Conservation (phyloP, 108 stramenopile species). For the Cyclotella sp. region DNA sequence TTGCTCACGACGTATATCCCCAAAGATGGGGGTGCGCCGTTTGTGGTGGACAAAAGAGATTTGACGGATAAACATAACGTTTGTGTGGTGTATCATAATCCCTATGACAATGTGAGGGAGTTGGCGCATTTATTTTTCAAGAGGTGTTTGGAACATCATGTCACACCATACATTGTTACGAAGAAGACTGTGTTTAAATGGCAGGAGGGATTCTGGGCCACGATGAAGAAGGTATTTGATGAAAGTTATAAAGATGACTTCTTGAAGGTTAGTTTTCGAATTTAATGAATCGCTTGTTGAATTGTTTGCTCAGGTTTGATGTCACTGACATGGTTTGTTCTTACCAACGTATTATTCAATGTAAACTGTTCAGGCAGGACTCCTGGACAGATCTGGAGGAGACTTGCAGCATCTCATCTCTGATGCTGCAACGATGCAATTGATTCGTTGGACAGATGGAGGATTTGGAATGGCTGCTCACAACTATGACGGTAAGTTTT, state of each 20-base stretch:
- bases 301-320: not conserved
- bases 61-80: constrained; percentile 94
- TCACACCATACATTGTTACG: constrained; percentile 97
- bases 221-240: constrained; percentile 94
- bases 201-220: constrained; percentile 98
- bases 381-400: constrained; percentile 90
- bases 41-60: constrained; percentile 94
- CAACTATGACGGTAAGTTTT: constrained; percentile 94
- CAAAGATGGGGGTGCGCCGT: constrained; percentile 79
- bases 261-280: constrained; percentile 44
- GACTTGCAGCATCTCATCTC: constrained; percentile 95
- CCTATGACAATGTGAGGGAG: constrained; percentile 94
- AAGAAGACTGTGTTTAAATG: constrained; percentile 99
- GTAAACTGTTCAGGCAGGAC: constrained; percentile 56
- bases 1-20: constrained; percentile 94
- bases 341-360: not conserved
- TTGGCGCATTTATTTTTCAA: constrained; percentile 95
- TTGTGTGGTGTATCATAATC: constrained; percentile 97
- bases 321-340: too few species aligned
- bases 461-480: constrained; percentile 98
- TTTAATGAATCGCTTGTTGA: not conserved
- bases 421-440: constrained; percentile 98
- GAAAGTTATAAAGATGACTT: constrained; percentile 87
- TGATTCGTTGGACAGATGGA: constrained; percentile 97
- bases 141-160: constrained; percentile 86